These are phyloP conservation scores for Calonectria hongkongensis DNA, from an alignment of 2,329 filamentous ascomycete species.

Conservation along the genomic window DNA sequence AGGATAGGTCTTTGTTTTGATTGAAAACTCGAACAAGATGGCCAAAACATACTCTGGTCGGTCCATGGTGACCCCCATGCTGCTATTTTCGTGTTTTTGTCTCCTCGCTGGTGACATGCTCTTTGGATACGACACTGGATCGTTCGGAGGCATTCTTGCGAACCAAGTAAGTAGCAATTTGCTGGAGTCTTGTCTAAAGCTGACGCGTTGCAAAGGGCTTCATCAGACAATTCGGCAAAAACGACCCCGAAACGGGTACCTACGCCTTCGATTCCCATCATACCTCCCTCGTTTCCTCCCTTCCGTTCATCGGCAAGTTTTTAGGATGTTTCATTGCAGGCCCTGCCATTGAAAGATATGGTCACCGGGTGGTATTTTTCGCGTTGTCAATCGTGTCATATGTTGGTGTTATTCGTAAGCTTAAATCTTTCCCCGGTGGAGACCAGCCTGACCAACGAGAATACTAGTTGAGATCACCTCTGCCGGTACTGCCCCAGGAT, in stretches of 20 bases:
- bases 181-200: too few relatives aligned
- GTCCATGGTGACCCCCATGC: conserved; percentile 35
- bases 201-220: conserved; percentile 16
- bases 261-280: conserved; percentile 16
- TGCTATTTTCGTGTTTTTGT: conserved; percentile 38
- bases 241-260: conserved; percentile 3
- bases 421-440: too few relatives aligned
- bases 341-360: conserved; percentile 34
- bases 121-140: conserved; percentile 34
- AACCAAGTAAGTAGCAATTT: conserved; percentile 23
- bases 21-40: conserved; percentile 4
- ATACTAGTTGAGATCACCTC: conserved; percentile 15
- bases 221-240: conserved; percentile 18
- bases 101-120: conserved; percentile 36
- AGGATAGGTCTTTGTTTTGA: too few relatives aligned
- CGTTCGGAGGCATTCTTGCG: conserved; percentile 29
- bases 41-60: conserved; percentile 14
- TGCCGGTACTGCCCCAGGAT: background rate
- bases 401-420: conserved; percentile 32
- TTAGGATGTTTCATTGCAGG: conserved; percentile 34
- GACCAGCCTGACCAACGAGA: background rate
- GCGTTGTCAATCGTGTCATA: conserved; percentile 30
- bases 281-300: conserved; percentile 29
- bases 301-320: conserved; percentile 35
- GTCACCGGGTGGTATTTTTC: conserved; percentile 30